Conservation (phyloP, 805 yeast genomes). For the Cyberlindnera maclurae region DNA sequence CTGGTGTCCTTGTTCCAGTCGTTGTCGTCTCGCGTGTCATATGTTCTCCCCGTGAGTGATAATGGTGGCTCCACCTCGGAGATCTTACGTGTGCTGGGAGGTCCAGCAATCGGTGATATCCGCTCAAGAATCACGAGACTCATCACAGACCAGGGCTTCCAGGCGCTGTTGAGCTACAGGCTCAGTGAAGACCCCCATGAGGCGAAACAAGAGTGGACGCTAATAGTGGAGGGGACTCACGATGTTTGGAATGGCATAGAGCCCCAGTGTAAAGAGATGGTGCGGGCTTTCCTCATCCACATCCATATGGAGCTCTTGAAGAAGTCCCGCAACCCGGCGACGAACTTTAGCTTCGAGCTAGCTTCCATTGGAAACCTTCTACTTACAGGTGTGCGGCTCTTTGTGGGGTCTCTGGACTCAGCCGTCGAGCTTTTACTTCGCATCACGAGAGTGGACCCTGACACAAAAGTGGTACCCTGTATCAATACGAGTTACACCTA, state of each 20-base stretch:
- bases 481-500: slow-evolving; percentile 79
- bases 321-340: slow-evolving; percentile 46
- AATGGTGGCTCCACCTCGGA: slow-evolving; percentile 96
- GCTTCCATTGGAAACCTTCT: slow-evolving; percentile 86
- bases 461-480: slow-evolving; percentile 64
- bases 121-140: slow-evolving; percentile 74
- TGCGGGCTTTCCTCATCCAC: slow-evolving; percentile 70
- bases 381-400: slow-evolving; percentile 72
- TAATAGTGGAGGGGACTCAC: slow-evolving; percentile 75
- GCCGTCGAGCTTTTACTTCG: slow-evolving; percentile 72
- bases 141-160: slow-evolving; percentile 44
- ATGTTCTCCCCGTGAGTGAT: slow-evolving; percentile 78
- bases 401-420: slow-evolving; percentile 78
- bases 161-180: slow-evolving; percentile 39
- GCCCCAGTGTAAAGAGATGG: slow-evolving; percentile 56
- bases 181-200: slow-evolving; percentile 37
- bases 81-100: slow-evolving; percentile 77
- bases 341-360: slow-evolving; percentile 62
- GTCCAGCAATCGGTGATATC: slow-evolving; percentile 93
- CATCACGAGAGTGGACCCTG: slow-evolving; percentile 50
- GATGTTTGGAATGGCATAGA: slow-evolving; percentile 55
- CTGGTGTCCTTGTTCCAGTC: slow-evolving; percentile 51
- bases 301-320: slow-evolving; percentile 72
- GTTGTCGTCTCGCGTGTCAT: slow-evolving; percentile 41
- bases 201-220: slow-evolving; percentile 71